Conservation (phyloP, 306 rosid species). For the Fragaria nilgerrensis region DNA sequence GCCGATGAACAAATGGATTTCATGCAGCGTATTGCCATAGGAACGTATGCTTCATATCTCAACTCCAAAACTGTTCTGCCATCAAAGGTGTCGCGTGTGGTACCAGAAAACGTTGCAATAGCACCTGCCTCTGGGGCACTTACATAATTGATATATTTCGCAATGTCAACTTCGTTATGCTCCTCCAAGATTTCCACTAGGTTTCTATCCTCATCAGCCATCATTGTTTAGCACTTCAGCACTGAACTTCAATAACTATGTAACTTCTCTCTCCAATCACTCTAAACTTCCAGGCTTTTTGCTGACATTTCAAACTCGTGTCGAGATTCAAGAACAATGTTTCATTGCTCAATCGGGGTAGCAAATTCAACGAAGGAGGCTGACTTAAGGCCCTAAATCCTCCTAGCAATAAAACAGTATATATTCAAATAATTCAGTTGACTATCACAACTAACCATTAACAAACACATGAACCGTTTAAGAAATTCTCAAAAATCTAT, state of each 20-base stretch:
- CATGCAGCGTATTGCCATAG: constrained; percentile 77
- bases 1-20: constrained; percentile 73
- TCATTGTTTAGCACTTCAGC: constrained; percentile 11
- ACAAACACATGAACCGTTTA: not conserved
- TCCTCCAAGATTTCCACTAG: constrained; percentile 76
- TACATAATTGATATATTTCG: constrained; percentile 61
- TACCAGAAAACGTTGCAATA: constrained; percentile 85
- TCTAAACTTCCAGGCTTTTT: not conserved
- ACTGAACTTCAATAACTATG: not conserved
- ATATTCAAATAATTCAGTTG: not conserved
- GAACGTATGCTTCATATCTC: constrained; percentile 75
- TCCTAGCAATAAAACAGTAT: not conserved
- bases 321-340: not conserved
- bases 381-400: not conserved
- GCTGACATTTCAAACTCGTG: not conserved
- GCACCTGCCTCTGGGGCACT: constrained; percentile 87
- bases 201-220: constrained; percentile 62
- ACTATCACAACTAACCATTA: not conserved
- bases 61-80: constrained; percentile 83
- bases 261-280: not conserved
- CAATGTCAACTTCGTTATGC: constrained; percentile 44
- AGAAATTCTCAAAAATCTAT: not conserved
- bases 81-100: constrained; percentile 75
- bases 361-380: not conserved
- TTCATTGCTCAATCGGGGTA: not conserved